These are phyloP conservation scores for Salvia sclarea DNA, from an alignment of 305 asterid genomes.

Conservation along the genomic window DNA sequence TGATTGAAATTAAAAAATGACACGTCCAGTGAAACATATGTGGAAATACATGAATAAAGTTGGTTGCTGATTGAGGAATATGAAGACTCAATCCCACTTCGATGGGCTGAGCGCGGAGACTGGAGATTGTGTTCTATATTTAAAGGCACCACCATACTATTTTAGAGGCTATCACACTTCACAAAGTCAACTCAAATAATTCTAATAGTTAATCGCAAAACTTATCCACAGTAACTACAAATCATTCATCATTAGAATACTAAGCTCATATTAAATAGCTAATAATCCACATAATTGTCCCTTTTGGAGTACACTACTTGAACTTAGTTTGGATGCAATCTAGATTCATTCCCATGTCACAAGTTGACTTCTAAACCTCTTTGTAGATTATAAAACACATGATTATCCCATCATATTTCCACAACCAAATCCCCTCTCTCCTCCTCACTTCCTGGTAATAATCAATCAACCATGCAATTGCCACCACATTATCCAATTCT, in stretches of 20 bases:
- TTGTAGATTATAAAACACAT: conserved; percentile 27
- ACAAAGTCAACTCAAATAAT: conserved; percentile 34
- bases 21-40: too few relatives aligned
- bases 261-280: not conserved
- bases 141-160: too few relatives aligned
- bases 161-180: too few relatives aligned
- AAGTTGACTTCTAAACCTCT: conserved; percentile 36
- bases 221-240: too few relatives aligned
- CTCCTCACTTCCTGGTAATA: not conserved
- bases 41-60: too few relatives aligned
- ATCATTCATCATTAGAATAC: conserved; percentile 22
- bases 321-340: conserved; percentile 36
- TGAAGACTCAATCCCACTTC: not conserved
- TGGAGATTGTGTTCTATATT: too few relatives aligned
- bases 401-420: not conserved
- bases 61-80: not conserved
- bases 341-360: conserved; percentile 29
- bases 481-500: too few relatives aligned
- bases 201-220: not conserved
- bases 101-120: conserved; percentile 16
- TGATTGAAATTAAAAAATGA: too few relatives aligned
- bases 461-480: not conserved
- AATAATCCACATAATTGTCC: not conserved
- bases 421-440: not conserved
- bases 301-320: not conserved